Evolutionary conservation across 257 asterid species (phyloP), one percentile per base, ranked within the genome.

Genomic region (Petunia secreta): DNA sequence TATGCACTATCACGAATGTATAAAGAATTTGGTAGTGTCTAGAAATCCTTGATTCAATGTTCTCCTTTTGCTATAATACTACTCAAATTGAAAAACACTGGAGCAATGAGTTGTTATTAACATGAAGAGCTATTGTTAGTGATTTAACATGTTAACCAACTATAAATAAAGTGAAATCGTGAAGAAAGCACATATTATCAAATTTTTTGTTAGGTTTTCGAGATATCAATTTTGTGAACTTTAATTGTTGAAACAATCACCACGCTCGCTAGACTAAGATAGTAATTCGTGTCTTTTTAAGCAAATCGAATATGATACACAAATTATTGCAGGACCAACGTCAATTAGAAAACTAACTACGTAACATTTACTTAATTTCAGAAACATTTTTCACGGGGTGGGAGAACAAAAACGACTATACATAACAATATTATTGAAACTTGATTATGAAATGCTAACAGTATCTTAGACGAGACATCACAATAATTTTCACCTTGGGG

Each of bases 31-130:
- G 34, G 37, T 66, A 41, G n/a, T 46, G 1, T 43, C 38, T n/a
- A 41, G 3, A n/a, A 7, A n/a, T 67, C 15, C 8, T 41, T 43
- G 55, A 67, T 2, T 43, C 15, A n/a, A 25, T 25, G 25, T 43
- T 67, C 75, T 67, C 75, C 55, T 67, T 67, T 15, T 14, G 16
- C 55, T 67, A 43, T 41, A 15, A 5, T 43, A n/a, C 55, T 67
- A 9, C 54, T 7, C 0, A 13, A 66, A 25, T 9, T 71, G 77
- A 25, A 10, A 46, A 71, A 46, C 43, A 71, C 50, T 4, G 77
- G 62, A 48, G 44, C 52, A 25, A 0, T 44, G 11, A 50, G 62
- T 34, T 44, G 41, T 48, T 11, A 34, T 25, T 25, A 48, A 25
- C 46, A 48, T 10, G 6, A n/a, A 10, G 59, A 34, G 44, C 50